Evolutionary conservation across 257 asterid genomes (phyloP).

Genomic region (Gardenia jasminoides): DNA sequence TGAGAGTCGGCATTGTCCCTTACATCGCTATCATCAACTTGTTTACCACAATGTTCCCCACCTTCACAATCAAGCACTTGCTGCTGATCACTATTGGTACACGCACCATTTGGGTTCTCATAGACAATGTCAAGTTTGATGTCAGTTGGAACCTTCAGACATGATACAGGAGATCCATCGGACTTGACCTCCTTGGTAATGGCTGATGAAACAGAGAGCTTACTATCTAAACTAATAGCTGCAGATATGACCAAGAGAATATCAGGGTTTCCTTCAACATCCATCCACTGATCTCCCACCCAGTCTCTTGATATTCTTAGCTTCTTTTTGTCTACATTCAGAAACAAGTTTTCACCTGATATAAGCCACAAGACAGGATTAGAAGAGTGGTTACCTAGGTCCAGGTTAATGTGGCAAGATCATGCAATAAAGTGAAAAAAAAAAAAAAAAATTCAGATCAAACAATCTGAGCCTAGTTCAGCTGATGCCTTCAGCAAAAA

Average conservation of each 20-base stretch:
- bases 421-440: not conserved
- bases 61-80: constrained; percentile 33
- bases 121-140: constrained; percentile 42
- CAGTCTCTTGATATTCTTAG: constrained; percentile 85
- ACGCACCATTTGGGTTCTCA: constrained; percentile 46
- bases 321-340: constrained; percentile 46
- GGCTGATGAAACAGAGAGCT: constrained; percentile 48
- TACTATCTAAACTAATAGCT: constrained; percentile 44
- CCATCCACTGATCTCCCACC: constrained; percentile 82
- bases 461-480: not conserved
- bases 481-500: not conserved
- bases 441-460: not conserved
- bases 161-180: constrained; percentile 41
- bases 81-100: constrained; percentile 39
- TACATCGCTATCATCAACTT: constrained; percentile 25
- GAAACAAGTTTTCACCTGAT: constrained; percentile 76
- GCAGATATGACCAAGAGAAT: constrained; percentile 53
- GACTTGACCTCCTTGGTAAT: constrained; percentile 44
- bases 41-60: constrained; percentile 22
- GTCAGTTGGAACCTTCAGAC: constrained; percentile 32
- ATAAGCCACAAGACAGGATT: constrained; percentile 14
- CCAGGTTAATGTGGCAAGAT: not conserved
- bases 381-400: not conserved
- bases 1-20: constrained; percentile 25
- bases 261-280: constrained; percentile 59